These are phyloP conservation scores for Aspergillus melleus DNA, from an alignment of 2,329 filamentous ascomycete species.

Conservation along the genomic window DNA sequence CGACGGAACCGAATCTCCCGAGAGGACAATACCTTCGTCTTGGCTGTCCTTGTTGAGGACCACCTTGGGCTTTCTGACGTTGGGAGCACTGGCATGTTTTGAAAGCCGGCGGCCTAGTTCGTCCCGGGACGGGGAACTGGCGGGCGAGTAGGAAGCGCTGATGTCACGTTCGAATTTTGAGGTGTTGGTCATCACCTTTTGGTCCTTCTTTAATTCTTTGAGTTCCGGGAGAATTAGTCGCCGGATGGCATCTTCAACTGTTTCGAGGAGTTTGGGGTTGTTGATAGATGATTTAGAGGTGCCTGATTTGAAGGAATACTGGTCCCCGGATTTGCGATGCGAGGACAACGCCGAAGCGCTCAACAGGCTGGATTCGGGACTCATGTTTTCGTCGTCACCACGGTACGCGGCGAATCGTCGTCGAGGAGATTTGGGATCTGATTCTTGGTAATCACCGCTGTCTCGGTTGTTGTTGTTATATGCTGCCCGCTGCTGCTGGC, in stretches of 20 bases:
- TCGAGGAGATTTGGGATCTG: slow-evolving; percentile 48
- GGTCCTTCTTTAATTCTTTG: slow-evolving; percentile 85
- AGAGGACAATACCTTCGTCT: slow-evolving; percentile 59
- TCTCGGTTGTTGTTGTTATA: slow-evolving; percentile 46
- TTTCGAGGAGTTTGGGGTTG: slow-evolving; percentile 86
- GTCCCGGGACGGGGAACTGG: slow-evolving; percentile 58
- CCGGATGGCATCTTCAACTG: slow-evolving; percentile 89
- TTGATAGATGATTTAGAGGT: slow-evolving; percentile 75
- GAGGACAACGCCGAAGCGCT: slow-evolving; percentile 56
- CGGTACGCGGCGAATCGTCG: slow-evolving; percentile 50
- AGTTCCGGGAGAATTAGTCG: slow-evolving; percentile 88
- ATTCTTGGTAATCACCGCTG: slow-evolving; percentile 47
- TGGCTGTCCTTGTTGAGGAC: slow-evolving; percentile 59
- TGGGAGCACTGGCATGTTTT: slow-evolving; percentile 62
- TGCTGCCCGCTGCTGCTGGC: slow-evolving; percentile 35
- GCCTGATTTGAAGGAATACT: slow-evolving; percentile 60
- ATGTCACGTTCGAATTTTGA: slow-evolving; percentile 67
- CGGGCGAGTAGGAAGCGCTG: slow-evolving; percentile 61
- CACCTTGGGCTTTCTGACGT: slow-evolving; percentile 62
- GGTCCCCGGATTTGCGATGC: slow-evolving; percentile 57
- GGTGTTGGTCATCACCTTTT: slow-evolving; percentile 72
- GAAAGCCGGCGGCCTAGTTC: slow-evolving; percentile 55
- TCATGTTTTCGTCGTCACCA: slow-evolving; percentile 52
- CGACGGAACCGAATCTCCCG: slow-evolving; percentile 52
- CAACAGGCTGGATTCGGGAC: slow-evolving; percentile 62